Base-by-base conservation (phyloP, 2,329 filamentous ascomycete genomes). In the Fusarium sp. region DNA sequence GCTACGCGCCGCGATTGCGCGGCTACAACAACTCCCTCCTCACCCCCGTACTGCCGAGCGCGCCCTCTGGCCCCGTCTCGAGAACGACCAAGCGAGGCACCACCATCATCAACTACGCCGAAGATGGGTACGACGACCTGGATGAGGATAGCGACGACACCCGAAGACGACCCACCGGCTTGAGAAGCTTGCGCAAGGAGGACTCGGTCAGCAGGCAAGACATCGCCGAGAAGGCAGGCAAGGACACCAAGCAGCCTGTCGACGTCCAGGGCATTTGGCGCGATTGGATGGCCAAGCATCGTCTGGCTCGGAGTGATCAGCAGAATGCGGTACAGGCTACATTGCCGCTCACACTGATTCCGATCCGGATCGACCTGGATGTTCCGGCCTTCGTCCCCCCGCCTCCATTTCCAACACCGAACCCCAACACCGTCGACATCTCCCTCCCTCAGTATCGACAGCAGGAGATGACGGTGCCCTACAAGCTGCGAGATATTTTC, bases 41-140 rank as follows among this genome's bases (percentile, higher is more conserved):
- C 71, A 94, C 94, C 27, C 95, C 96, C 39, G 92, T 97, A 72
- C 90, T 96, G 71, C 94, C 93, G 65, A 92, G 91, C 72, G 87
- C 87, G 67, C 88, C 90, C n/a, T 83, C 90, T 3, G 92, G 91
- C 27, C 90, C 92, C 43, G 86, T 90, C 69, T 89, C 94, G 78
- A 91, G 96, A 81, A 97, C 94, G n/a, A 98, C 97, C 10, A 98
- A 99, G 86, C 93, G 97, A 83, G 97, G 97, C 67, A 98, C 97
- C 2, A 97, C 94, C 37, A 94, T 96, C 73, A 97, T 98, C 84
- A 99, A 98, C 85, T 99, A 99, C 81, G 96, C 97, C 27, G 97
- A 99, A 82, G 96, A 98, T 82, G 95, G 95, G 56, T 97, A 93
- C 80, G 96, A 98, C 76, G 95, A 96, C 79, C 83, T 90, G 67